phyloP scores from a whole-genome alignment of 495 filamentous ascomycete species.

The Lasiosphaeria hispida region DNA sequence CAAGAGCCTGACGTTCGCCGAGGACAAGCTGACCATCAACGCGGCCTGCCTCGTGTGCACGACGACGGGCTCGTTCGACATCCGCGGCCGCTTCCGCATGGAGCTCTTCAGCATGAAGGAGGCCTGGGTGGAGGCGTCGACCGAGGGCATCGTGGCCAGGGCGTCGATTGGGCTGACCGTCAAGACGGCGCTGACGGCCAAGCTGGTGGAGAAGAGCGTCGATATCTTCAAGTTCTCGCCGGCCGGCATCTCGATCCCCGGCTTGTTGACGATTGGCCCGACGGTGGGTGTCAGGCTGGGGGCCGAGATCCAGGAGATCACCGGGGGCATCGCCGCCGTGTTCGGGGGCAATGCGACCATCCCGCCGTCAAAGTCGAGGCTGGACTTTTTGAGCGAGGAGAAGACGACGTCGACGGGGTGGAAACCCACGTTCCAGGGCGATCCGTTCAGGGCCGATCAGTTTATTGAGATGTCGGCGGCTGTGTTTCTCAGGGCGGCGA shows the following conservation, averaged over 20 bases:
- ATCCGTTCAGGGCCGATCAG: conserved; percentile 12
- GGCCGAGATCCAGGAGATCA: conserved; percentile 14
- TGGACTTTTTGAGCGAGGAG: conserved; percentile 17
- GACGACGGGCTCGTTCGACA: conserved; percentile 15
- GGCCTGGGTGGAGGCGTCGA: conserved; percentile 15
- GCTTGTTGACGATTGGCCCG: conserved; percentile 19
- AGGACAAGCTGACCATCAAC: conserved; percentile 3
- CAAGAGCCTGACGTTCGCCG: conserved; percentile 10
- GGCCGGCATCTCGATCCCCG: conserved; percentile 20
- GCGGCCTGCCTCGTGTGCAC: conserved; percentile 12
- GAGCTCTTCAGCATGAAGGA: conserved; percentile 6
- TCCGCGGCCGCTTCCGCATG: conserved; percentile 12
- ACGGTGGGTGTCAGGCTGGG: conserved; percentile 13
- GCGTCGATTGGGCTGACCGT: conserved; percentile 14
- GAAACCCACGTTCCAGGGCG: conserved; percentile 14
- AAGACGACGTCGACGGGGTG: conserved; percentile 12
- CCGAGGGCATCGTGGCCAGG: conserved; percentile 9
- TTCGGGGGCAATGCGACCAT: conserved; percentile 14
- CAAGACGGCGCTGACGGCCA: conserved; percentile 8
- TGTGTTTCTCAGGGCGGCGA: conserved; percentile 13
- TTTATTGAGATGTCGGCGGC: conserved; percentile 14
- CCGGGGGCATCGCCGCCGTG: conserved; percentile 2
- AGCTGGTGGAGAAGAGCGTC: conserved; percentile 10
- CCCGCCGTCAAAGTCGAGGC: conserved; percentile 9
- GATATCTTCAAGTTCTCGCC: conserved; percentile 18